phyloP scores from a whole-genome alignment of 768 basidiomycete genomes.

The Suillus decipiens region DNA sequence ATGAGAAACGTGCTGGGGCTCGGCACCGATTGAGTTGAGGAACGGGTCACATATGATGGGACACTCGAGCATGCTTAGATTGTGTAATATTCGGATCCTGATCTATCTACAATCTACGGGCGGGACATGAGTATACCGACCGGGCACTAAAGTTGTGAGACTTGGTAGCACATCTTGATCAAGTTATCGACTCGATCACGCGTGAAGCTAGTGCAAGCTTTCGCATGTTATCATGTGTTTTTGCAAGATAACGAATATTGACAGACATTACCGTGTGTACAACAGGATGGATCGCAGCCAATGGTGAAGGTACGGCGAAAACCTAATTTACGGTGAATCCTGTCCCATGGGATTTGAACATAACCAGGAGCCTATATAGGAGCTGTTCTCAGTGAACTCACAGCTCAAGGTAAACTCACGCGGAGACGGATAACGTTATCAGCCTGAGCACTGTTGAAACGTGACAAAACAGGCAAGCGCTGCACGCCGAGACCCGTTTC shows the following conservation, averaged over 20 bases:
- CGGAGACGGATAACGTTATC: neutral
- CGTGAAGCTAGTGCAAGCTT: neutral
- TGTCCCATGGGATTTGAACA: neutral
- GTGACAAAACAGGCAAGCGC: neutral
- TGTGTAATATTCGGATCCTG: neutral
- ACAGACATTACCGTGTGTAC: neutral
- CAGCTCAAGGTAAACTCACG: neutral
- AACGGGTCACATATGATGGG: slow-evolving; percentile 4
- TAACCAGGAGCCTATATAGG: too few species aligned
- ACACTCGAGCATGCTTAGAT: neutral
- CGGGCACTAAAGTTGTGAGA: neutral
- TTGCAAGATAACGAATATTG: too few species aligned
- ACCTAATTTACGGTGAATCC: neutral
- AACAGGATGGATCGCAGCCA: neutral
- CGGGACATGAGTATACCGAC: neutral
- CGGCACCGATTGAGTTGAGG: slow-evolving; percentile 11
- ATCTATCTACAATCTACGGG: neutral
- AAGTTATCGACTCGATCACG: neutral
- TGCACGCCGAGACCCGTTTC: neutral
- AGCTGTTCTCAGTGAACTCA: too few species aligned
- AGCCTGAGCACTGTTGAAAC: neutral
- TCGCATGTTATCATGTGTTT: neutral
- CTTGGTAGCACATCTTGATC: neutral
- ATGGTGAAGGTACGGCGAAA: neutral
- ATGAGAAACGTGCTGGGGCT: slow-evolving; percentile 25